Evolutionary conservation across 2,329 filamentous ascomycete genomes (phyloP).

Genomic region (Exophiala calicioides): DNA sequence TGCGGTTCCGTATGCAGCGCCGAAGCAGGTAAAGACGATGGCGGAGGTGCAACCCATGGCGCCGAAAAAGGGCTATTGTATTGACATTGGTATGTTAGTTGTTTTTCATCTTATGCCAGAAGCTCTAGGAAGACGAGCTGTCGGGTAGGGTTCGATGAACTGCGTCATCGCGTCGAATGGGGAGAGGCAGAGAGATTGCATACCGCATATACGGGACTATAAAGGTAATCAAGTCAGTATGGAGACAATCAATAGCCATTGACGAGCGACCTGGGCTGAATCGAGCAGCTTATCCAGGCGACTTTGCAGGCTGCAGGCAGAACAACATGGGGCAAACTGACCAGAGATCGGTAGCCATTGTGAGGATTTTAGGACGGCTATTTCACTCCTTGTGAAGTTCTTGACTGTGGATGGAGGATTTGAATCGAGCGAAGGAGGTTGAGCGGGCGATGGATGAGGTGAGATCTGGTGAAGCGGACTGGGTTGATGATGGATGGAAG

Average conservation of each 20-base stretch:
- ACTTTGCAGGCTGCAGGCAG: conserved; percentile 31
- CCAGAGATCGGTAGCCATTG: conserved; percentile 80
- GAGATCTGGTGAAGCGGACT: too few species aligned
- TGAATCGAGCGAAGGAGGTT: conserved; percentile 6
- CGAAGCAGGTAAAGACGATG: conserved; percentile 95
- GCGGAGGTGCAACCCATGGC: conserved; percentile 94
- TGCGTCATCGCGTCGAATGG: conserved; percentile 8
- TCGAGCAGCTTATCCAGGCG: conserved; percentile 12
- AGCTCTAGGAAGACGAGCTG: not conserved
- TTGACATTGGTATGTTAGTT: conserved; percentile 36
- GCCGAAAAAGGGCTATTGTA: conserved; percentile 80
- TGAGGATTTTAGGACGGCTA: conserved; percentile 40
- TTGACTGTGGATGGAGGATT: not conserved
- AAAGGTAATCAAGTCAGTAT: conserved; percentile 47
- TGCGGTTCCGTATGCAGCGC: conserved; percentile 96
- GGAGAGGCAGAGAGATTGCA: conserved; percentile 55
- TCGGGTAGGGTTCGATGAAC: not conserved
- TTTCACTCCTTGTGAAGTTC: conserved; percentile 3
- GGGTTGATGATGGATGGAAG: conserved; percentile 4
- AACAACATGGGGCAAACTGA: conserved; percentile 58
- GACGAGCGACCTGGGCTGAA: not conserved
- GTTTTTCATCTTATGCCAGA: not conserved
- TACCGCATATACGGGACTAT: conserved; percentile 97
- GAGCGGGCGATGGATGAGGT: conserved; percentile 4
- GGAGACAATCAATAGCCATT: conserved; percentile 9